Base-by-base conservation (phyloP, 306 rosid genomes). In the Prunus salicina region DNA sequence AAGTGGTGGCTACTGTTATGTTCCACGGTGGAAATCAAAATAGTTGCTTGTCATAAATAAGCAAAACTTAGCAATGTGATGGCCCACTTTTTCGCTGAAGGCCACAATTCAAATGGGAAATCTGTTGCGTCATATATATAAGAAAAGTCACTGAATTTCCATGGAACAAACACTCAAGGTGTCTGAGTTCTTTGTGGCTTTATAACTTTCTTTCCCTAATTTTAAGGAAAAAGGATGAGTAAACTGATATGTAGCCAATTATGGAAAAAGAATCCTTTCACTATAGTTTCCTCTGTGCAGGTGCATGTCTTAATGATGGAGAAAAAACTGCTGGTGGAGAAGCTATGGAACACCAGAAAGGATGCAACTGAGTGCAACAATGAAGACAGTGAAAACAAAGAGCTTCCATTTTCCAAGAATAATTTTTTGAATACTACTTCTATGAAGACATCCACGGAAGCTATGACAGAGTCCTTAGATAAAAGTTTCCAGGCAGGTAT, bases 401-500 rank as follows among this genome's bases (percentile, higher is more conserved):
- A 78, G 50, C 74, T 32, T 51, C 84, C 81, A 53, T 78, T 73
- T 84, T 83, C 87, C 56, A 82, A 85, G 78, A 69, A 67, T 69
- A 85, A 78, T 80, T 78, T 82, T 0, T 78, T 78, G 63, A 85
- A 76, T 66, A 83, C 65, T 69, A 86, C 83, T 73, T 75, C 86
- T 84, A 32, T 82, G 69, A 83, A 86, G 69, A 79, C 88, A 77
- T 63, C 84, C 6, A 79, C 74, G 57, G 91, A 83, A 65, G 85
- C 78, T 60, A 86, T 63, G 77, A 64, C 64, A 7, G 85, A 87
- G 45, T 76, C 76, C 72, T 76, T 67, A 27, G 72, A 81, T 79
- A 73, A 82, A 80, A 86, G 80, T 82, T 86, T 75, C 66, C 85
- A 92, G 97, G 98, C 96, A 89, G 93, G 95, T 93, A 88, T 72